Evolutionary conservation across 2,329 filamentous ascomycete species (phyloP).

Genomic region (Cordyceps cateniannulata): DNA sequence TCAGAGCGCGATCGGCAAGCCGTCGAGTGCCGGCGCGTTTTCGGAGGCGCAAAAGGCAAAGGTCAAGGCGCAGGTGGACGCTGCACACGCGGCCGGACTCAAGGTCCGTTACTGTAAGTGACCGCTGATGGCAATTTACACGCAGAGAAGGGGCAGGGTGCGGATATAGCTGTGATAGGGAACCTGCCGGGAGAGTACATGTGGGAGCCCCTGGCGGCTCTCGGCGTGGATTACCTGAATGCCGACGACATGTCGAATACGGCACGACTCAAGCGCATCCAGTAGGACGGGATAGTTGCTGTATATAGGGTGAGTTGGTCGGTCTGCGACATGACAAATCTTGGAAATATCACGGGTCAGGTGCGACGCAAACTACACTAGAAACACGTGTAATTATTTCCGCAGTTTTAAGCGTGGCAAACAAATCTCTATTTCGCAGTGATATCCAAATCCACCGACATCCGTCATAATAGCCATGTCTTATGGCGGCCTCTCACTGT

Average conservation of each 20-base stretch:
- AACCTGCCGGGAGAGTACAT: slow-evolving; percentile 16
- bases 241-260: slow-evolving; percentile 16
- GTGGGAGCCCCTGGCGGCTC: slow-evolving; percentile 14
- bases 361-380: background rate
- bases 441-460: background rate
- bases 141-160: background rate
- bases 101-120: slow-evolving; percentile 17
- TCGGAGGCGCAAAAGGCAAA: slow-evolving; percentile 12
- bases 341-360: background rate
- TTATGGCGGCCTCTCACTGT: background rate
- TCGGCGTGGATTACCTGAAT: slow-evolving; percentile 15
- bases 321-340: no score
- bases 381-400: no score
- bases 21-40: slow-evolving; percentile 9
- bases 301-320: background rate
- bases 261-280: slow-evolving; percentile 11
- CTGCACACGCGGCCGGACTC: slow-evolving; percentile 13
- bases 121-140: no score
- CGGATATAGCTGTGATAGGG: slow-evolving; percentile 2
- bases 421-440: no score
- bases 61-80: slow-evolving; percentile 12
- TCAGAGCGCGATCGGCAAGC: slow-evolving; percentile 12
- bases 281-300: background rate
- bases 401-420: background rate
- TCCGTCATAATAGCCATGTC: background rate